These are phyloP conservation scores for Lophium mytilinum DNA, from an alignment of 495 filamentous ascomycete genomes.

Conservation along the genomic window DNA sequence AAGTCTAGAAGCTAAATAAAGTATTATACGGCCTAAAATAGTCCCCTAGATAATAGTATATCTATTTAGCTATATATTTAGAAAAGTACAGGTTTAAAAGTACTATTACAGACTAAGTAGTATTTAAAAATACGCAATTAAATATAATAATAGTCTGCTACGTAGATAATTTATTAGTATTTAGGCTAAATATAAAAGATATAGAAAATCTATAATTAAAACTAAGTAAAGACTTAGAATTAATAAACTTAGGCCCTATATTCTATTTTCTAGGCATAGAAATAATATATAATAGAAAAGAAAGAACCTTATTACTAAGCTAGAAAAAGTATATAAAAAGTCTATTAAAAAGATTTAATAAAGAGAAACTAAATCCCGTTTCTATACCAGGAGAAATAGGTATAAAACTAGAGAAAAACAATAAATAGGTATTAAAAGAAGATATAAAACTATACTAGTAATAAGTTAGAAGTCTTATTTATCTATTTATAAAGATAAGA, in stretches of 20 bases:
- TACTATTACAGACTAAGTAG: background rate
- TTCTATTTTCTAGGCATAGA: background rate
- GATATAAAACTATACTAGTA: no score
- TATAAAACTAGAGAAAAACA: background rate
- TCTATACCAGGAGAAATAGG: background rate
- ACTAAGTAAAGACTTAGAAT: background rate
- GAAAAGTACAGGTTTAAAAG: background rate
- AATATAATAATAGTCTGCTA: background rate
- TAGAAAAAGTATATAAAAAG: no score
- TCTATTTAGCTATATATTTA: constrained; percentile 2
- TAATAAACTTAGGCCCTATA: background rate
- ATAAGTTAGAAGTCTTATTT: no score
- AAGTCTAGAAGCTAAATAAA: constrained; percentile 10
- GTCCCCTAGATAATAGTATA: constrained; percentile 14
- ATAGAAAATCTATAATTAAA: background rate
- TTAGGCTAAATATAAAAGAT: background rate
- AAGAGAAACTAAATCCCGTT: background rate
- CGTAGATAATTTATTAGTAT: background rate
- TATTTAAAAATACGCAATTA: background rate
- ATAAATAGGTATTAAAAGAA: no score
- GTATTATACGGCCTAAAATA: constrained; percentile 22
- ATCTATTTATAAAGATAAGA: no score
- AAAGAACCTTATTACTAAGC: background rate
- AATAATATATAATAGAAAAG: constrained; percentile 1
- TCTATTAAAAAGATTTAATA: background rate